Conservation (phyloP, 345 rosid species). For the Aethionema arabicum region DNA sequence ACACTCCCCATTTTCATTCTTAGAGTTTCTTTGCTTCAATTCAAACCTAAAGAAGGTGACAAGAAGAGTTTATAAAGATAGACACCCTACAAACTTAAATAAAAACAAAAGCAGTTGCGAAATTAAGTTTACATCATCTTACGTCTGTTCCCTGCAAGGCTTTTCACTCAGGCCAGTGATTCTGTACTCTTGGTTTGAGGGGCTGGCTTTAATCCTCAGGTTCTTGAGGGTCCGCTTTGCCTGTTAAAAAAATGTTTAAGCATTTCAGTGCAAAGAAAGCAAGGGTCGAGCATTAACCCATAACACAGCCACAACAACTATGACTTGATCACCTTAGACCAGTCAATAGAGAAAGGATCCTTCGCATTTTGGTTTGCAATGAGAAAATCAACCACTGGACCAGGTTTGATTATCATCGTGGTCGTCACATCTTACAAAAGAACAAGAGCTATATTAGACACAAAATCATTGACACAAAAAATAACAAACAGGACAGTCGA, state of each 20-base stretch:
- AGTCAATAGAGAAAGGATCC: conserved; percentile 63
- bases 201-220: conserved; percentile 65
- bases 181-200: conserved; percentile 76
- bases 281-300: not conserved
- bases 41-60: conserved; percentile 54
- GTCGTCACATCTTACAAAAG: conserved; percentile 71
- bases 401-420: conserved; percentile 82
- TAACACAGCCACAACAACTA: not conserved
- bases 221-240: conserved; percentile 72
- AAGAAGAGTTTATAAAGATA: conserved; percentile 7
- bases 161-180: conserved; percentile 82
- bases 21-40: conserved; percentile 43
- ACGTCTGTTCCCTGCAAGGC: conserved; percentile 56
- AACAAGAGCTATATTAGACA: conserved; percentile 17
- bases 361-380: conserved; percentile 61
- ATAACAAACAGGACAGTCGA: conserved; percentile 5
- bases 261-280: not conserved
- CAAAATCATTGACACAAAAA: not conserved
- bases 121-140: conserved; percentile 19
- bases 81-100: conserved; percentile 3
- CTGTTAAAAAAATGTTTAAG: conserved; percentile 39
- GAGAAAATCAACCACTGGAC: conserved; percentile 74
- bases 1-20: conserved; percentile 49
- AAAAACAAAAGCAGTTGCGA: conserved; percentile 8
- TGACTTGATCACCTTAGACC: conserved; percentile 61